Percentiles rank a stretch among this genome's conserved stretches.
phyloP scores from a whole-genome alignment of 371 early-diverging fungal genomes.

The Apophysomyces trapeziformis region DNA sequence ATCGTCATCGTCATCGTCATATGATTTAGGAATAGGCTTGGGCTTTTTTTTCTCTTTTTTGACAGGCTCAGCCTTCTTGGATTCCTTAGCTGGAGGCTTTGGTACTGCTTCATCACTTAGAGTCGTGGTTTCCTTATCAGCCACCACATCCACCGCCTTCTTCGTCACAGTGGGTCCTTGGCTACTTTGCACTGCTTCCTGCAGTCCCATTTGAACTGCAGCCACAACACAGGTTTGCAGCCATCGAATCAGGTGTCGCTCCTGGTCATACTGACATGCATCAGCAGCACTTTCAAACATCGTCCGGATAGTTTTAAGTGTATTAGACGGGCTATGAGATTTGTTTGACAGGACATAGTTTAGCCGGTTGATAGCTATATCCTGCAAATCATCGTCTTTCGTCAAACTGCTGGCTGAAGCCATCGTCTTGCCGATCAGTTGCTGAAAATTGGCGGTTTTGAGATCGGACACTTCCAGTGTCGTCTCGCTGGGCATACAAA shows the following conservation, averaged over 20 bases:
- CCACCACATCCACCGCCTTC: conserved; percentile 5
- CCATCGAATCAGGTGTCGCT: conserved; percentile 47
- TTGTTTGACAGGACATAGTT: conserved; percentile 27
- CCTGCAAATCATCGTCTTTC: conserved; percentile 22
- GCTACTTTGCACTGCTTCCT: conserved; percentile 10
- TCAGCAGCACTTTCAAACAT: conserved; percentile 41
- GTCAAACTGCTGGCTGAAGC: conserved; percentile 22
- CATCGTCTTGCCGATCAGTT: conserved; percentile 33
- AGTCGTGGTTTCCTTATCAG: neutral
- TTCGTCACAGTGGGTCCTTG: neutral
- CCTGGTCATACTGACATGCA: conserved; percentile 28
- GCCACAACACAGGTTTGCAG: conserved; percentile 42
- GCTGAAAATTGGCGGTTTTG: conserved; percentile 28
- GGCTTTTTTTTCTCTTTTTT: conserved; percentile 12
- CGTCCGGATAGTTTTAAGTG: conserved; percentile 28
- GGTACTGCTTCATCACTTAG: neutral
- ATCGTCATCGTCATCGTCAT: conserved; percentile 31
- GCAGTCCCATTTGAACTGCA: conserved; percentile 34
- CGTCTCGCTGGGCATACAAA: conserved; percentile 21
- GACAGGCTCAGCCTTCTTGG: neutral
- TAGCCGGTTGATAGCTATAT: conserved; percentile 26
- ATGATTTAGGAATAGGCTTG: neutral
- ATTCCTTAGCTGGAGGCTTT: neutral
- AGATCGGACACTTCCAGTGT: conserved; percentile 13
- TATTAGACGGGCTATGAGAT: conserved; percentile 39